Evolutionary conservation across 495 filamentous ascomycete species (phyloP).

Genomic region (Schizothecium vesticola): DNA sequence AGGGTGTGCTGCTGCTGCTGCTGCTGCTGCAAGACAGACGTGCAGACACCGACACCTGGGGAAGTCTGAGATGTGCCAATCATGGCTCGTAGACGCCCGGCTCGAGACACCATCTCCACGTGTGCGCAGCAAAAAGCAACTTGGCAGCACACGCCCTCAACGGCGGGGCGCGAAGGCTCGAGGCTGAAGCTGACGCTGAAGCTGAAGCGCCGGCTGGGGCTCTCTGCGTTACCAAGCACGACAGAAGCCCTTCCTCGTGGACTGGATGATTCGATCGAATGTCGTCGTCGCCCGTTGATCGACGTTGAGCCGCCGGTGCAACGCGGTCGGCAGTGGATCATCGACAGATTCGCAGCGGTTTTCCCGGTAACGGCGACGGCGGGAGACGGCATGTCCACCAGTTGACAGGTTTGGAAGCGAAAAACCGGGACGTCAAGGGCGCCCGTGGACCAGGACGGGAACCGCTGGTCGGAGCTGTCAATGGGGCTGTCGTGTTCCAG

Average conservation of each 20-base stretch:
- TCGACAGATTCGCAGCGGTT: not conserved
- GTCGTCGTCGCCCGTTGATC: not conserved
- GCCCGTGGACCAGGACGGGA: not conserved
- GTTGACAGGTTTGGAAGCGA: not conserved
- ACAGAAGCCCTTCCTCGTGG: not conserved
- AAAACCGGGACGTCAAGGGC: not conserved
- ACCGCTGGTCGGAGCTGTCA: not conserved
- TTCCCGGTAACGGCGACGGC: constrained; percentile 3
- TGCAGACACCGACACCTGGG: not conserved
- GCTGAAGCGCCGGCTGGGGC: not conserved
- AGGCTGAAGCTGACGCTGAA: not conserved
- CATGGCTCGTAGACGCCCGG: not conserved
- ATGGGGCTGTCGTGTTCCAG: not conserved
- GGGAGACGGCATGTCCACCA: not conserved
- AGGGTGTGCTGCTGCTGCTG: not conserved
- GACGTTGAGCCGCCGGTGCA: constrained; percentile 1
- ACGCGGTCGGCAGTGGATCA: not conserved
- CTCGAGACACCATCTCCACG: not conserved
- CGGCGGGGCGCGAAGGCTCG: not conserved
- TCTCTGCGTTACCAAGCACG: not conserved
- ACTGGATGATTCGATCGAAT: not conserved
- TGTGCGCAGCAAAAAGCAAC: not conserved
- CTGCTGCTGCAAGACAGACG: not conserved
- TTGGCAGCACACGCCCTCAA: not conserved
- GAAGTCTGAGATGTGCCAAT: constrained; percentile 2